Base-by-base conservation (phyloP, 192 early-diverging fungal genomes). In the Coemansia sp. region DNA sequence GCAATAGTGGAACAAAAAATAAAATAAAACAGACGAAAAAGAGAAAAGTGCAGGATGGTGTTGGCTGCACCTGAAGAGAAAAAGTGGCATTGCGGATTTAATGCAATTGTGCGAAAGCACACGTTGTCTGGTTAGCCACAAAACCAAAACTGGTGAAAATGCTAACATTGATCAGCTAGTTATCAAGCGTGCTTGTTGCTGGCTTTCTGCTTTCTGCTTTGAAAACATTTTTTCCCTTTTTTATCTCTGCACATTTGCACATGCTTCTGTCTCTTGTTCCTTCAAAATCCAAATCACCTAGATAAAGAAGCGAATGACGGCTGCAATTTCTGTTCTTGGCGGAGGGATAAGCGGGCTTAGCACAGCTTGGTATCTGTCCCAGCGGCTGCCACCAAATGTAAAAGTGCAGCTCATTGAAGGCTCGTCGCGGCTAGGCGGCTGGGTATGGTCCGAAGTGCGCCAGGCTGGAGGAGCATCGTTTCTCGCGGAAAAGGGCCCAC, bases 321-420 rank as follows among this genome's bases (percentile, higher is more conserved):
- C 58, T 49, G 61, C 67, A 57, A 81, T 94, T 67, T 85, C 86
- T 7, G 88, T 98, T n/a, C 77, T 98, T 6, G 96, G 96, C 34
- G 95, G 93, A 33, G 96, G 96, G 30, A 91, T 99, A 68, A 89
- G 90, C 21, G 95, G 95, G 15, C 87, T 98, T 18, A 87, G 89
- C 40, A 81, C 92, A 3, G 93, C 93, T 4, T 95, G 87, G 85
- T 91, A 90, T 76, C 75, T 94, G 18, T 73, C 91, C 7, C 79
- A 79, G 30, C 64, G 66, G 30, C 65, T 85, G 30, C 74, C 75
- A 33, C 46, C 68, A n/a, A 61, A 62, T 4, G 79, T 82, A 9
- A 67, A 84, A n/a, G 85, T 99, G 23, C 84, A 84, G 7, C 66
- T 99, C 26, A 59, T 97, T 26, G 93, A 96, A 67, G 82, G 75